Conservation (phyloP, 306 rosid genomes). For the Medicago arabica region DNA sequence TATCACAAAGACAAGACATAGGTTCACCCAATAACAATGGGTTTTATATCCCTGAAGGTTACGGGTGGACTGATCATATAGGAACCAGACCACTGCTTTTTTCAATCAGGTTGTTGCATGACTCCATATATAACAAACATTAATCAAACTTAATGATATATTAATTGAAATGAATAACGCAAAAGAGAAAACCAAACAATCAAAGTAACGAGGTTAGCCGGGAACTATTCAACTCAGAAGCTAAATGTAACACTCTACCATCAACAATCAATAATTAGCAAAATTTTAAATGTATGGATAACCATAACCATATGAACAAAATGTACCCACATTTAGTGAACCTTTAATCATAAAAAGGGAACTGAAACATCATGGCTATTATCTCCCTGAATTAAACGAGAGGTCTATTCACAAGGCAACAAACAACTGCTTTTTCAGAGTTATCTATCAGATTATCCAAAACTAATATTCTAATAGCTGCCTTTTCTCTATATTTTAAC, state of each 20-base stretch:
- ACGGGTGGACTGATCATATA: constrained; percentile 38
- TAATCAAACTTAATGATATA: not conserved
- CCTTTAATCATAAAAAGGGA: constrained; percentile 50
- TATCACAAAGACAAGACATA: not conserved
- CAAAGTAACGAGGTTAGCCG: not conserved
- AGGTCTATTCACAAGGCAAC: constrained; percentile 57
- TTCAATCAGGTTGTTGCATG: not conserved
- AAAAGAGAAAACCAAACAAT: too few species aligned
- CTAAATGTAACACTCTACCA: not conserved
- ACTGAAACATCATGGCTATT: constrained; percentile 55
- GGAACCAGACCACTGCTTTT: constrained; percentile 53
- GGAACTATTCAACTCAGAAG: too few species aligned
- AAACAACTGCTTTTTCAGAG: constrained; percentile 44
- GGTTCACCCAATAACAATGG: constrained; percentile 56
- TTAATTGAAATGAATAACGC: not conserved
- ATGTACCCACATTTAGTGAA: constrained; percentile 81
- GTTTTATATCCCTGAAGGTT: constrained; percentile 45
- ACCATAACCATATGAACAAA: not conserved
- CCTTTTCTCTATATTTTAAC: too few species aligned
- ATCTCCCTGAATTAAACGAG: constrained; percentile 66
- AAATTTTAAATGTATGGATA: too few species aligned
- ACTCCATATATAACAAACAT: not conserved
- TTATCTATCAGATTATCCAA: constrained; percentile 41
- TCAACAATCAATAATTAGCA: not conserved
- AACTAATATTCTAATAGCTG: too few species aligned